Evolutionary conservation across 2,329 filamentous ascomycete species (phyloP).

Genomic region (Dothideomycetes sp.): DNA sequence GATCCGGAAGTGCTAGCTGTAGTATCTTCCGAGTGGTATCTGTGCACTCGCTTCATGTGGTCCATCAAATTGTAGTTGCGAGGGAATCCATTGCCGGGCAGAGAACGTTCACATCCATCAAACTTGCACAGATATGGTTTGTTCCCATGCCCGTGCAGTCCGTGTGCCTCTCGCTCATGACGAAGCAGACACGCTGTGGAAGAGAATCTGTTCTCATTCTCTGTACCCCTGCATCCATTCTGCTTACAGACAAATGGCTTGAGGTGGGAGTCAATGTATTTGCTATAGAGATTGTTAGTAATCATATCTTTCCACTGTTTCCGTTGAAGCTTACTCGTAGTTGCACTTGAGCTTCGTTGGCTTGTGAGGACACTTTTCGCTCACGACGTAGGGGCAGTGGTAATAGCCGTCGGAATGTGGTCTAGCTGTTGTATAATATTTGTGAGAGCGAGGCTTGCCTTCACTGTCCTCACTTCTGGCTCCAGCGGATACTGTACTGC

Average conservation of each 20-base stretch:
- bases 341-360: constrained; percentile 97
- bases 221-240: constrained; percentile 45
- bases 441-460: constrained; percentile 39
- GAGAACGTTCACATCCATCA: constrained; percentile 73
- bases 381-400: constrained; percentile 79
- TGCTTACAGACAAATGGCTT: constrained; percentile 95
- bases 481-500: constrained; percentile 1
- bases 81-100: constrained; percentile 78
- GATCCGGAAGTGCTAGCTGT: constrained; percentile 3
- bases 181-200: constrained; percentile 90
- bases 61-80: constrained; percentile 92
- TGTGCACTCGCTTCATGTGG: constrained; percentile 92
- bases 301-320: neutral
- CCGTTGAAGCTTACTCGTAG: constrained; percentile 66
- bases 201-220: constrained; percentile 74
- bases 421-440: constrained; percentile 53
- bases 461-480: constrained; percentile 13
- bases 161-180: constrained; percentile 91
- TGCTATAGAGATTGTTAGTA: constrained; percentile 44
- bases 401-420: constrained; percentile 68
- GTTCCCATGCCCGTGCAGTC: constrained; percentile 87
- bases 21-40: constrained; percentile 29
- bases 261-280: constrained; percentile 92
- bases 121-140: constrained; percentile 87
- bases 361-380: constrained; percentile 71